A percentile compares a stretch with the other conserved stretches of the same genome.
These are phyloP conservation scores for Blastobotrys capitulatus DNA, from an alignment of 1,139 yeast species.

Conservation along the genomic window DNA sequence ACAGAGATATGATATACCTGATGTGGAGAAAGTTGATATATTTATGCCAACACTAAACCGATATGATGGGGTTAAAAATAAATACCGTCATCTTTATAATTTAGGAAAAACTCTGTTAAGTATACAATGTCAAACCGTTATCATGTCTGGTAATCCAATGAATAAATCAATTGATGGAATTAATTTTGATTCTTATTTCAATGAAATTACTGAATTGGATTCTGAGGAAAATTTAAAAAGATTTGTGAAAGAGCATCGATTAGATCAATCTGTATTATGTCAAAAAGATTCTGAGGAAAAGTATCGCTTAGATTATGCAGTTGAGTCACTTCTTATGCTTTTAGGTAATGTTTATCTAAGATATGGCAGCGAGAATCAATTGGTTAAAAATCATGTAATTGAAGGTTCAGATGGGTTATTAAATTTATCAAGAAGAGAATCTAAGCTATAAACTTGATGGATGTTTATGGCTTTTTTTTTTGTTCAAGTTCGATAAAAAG, in stretches of 20 bases:
- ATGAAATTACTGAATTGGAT: neutral
- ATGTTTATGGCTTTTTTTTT: no score
- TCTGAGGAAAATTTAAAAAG: neutral
- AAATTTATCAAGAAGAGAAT: slow-evolving; percentile 1
- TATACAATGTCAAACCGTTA: slow-evolving; percentile 4
- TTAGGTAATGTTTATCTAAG: slow-evolving; percentile 9
- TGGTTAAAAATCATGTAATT: slow-evolving; percentile 4
- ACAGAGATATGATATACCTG: neutral
- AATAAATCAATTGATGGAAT: slow-evolving; percentile 1
- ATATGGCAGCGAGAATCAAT: slow-evolving; percentile 4
- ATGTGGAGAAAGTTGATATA: neutral
- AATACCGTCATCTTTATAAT: neutral
- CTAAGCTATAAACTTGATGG: neutral
- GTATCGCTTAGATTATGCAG: neutral
- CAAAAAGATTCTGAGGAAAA: neutral
- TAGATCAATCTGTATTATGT: neutral
- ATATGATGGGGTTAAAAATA: neutral
- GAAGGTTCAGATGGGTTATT: slow-evolving; percentile 10
- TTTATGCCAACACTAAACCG: slow-evolving; percentile 2
- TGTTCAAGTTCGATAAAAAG: no score
- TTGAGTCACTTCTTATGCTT: slow-evolving; percentile 5
- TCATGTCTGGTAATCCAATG: slow-evolving; percentile 5
- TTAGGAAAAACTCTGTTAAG: slow-evolving; percentile 4
- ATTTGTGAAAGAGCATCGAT: neutral
- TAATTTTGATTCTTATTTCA: neutral